phyloP scores from a whole-genome alignment of 352 stramenopile genomes.

The Pythium coloratum region DNA sequence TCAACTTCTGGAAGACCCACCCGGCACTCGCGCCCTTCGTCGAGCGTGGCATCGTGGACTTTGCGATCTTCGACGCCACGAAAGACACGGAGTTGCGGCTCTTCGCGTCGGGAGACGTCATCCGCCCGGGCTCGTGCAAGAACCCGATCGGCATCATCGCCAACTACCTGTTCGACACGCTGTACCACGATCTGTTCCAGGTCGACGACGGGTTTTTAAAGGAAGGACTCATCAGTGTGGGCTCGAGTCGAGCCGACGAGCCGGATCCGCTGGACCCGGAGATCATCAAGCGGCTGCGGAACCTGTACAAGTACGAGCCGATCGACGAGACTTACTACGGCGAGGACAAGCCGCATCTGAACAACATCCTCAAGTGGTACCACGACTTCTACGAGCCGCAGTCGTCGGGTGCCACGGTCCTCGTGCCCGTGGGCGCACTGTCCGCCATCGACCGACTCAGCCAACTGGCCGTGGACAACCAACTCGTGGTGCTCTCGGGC shows the following conservation, averaged over 20 bases:
- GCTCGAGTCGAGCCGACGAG: conserved; percentile 62
- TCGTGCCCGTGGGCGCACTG: conserved; percentile 91
- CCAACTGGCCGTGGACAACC: conserved; percentile 27
- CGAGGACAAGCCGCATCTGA: conserved; percentile 64
- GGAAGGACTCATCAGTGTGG: conserved; percentile 90
- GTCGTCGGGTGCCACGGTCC: conserved; percentile 70
- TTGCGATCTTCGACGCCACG: conserved; percentile 93
- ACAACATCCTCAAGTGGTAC: conserved; percentile 93
- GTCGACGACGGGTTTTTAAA: conserved; percentile 85
- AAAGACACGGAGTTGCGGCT: conserved; percentile 82
- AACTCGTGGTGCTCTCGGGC: conserved; percentile 86
- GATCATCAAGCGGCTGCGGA: conserved; percentile 92
- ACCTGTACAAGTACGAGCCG: conserved; percentile 85
- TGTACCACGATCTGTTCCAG: conserved; percentile 91
- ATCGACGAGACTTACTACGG: conserved; percentile 87
- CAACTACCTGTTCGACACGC: conserved; percentile 96
- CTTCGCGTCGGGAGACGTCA: conserved; percentile 48
- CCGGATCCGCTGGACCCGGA: conserved; percentile 89
- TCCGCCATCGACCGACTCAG: conserved; percentile 36
- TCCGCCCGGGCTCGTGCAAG: conserved; percentile 52
- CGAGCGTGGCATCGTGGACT: conserved; percentile 85
- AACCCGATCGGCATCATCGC: conserved; percentile 92
- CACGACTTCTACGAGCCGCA: conserved; percentile 74
- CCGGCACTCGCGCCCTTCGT: conserved; percentile 85
- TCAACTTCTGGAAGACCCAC: conserved; percentile 93